Conservation (phyloP, 805 yeast species). For the Soucietia sequanensis region DNA sequence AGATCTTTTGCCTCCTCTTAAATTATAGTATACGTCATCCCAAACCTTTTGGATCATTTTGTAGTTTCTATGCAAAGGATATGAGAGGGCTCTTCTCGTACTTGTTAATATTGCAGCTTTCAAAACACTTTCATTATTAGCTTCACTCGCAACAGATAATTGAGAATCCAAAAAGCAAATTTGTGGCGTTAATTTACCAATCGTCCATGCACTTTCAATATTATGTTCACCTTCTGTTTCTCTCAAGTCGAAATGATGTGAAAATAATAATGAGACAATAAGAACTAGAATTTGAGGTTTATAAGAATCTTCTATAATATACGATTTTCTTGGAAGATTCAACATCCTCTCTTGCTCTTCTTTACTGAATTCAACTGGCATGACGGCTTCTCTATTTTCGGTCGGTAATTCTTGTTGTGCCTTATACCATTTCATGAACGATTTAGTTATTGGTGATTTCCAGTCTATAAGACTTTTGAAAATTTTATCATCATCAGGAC, state of each 20-base stretch:
- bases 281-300: slow-evolving; percentile 54
- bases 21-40: slow-evolving; percentile 66
- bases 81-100: slow-evolving; percentile 70
- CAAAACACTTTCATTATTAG: slow-evolving; percentile 34
- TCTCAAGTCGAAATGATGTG: slow-evolving; percentile 71
- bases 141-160: slow-evolving; percentile 29
- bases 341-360: slow-evolving; percentile 68
- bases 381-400: slow-evolving; percentile 17
- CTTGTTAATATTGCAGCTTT: slow-evolving; percentile 58
- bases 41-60: slow-evolving; percentile 60
- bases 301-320: slow-evolving; percentile 53
- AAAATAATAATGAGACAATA: slow-evolving; percentile 65
- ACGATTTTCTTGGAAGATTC: slow-evolving; percentile 62
- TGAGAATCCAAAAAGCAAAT: slow-evolving; percentile 67
- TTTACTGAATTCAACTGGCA: slow-evolving; percentile 53
- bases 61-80: slow-evolving; percentile 77
- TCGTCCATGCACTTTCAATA: slow-evolving; percentile 90
- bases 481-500: slow-evolving; percentile 51
- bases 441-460: slow-evolving; percentile 47
- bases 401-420: slow-evolving; percentile 25
- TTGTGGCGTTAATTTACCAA: slow-evolving; percentile 85
- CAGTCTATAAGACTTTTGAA: slow-evolving; percentile 49
- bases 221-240: slow-evolving; percentile 70
- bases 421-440: slow-evolving; percentile 50
- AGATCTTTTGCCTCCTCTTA: slow-evolving; percentile 68